Evolutionary conservation across 2,329 filamentous ascomycete species (phyloP).

Genomic region (Fusarium sp.): DNA sequence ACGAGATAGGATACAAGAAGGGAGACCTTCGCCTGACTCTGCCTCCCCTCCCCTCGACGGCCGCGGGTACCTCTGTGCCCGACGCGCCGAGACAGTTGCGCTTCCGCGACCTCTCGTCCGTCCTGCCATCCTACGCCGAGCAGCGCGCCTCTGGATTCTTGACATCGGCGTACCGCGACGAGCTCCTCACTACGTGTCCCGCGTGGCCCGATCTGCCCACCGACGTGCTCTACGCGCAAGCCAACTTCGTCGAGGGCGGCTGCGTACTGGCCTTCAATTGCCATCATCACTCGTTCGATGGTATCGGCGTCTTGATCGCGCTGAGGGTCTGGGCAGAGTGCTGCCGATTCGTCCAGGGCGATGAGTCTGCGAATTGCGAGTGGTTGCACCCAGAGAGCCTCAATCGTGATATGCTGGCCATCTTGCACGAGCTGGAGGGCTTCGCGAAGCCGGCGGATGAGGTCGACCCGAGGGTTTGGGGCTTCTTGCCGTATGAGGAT

Average conservation of each 20-base stretch:
- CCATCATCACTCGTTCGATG: constrained; percentile 49
- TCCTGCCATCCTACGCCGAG: constrained; percentile 47
- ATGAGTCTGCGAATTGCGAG: constrained; percentile 44
- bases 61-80: background rate
- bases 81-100: constrained; percentile 26
- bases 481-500: constrained; percentile 45
- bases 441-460: constrained; percentile 38
- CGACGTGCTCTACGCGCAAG: constrained; percentile 50
- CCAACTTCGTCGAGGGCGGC: constrained; percentile 52
- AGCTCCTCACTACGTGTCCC: constrained; percentile 43
- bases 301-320: constrained; percentile 48
- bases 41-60: constrained; percentile 29
- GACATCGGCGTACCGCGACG: constrained; percentile 48
- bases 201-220: constrained; percentile 48
- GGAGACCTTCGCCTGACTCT: constrained; percentile 44
- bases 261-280: constrained; percentile 49
- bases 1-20: constrained; percentile 46
- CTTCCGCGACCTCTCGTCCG: constrained; percentile 48
- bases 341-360: constrained; percentile 49
- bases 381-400: constrained; percentile 52
- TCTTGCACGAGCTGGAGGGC: constrained; percentile 49
- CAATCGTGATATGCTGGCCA: constrained; percentile 49
- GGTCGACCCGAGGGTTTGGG: constrained; percentile 49
- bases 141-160: constrained; percentile 46
- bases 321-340: constrained; percentile 52